Evolutionary conservation across 179 eudicot species (phyloP).

Genomic region (Vitellaria paradoxa): DNA sequence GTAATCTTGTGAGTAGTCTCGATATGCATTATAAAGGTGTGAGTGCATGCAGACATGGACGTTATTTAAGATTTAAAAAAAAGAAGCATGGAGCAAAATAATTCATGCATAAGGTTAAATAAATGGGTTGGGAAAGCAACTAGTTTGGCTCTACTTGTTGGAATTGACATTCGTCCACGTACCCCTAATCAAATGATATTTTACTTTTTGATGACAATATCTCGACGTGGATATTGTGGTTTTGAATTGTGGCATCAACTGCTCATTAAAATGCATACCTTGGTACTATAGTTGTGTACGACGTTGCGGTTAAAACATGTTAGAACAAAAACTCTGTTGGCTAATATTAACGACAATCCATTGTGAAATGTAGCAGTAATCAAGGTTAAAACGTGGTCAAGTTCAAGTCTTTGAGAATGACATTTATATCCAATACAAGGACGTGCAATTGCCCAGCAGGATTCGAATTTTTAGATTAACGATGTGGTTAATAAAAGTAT

Average conservation of each 20-base stretch:
- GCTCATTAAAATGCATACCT: background rate
- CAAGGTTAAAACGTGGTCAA: no score
- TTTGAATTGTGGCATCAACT: conserved; percentile 11
- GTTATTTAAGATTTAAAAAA: background rate
- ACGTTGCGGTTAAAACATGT: background rate
- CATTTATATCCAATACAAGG: background rate
- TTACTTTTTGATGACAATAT: background rate
- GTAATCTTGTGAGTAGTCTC: conserved; percentile 1
- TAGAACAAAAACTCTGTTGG: background rate
- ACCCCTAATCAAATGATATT: background rate
- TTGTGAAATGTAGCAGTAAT: no score
- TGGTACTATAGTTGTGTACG: background rate
- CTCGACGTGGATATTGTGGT: background rate
- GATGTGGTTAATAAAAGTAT: background rate
- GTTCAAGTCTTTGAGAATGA: no score
- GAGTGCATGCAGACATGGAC: background rate
- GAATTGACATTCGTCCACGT: conserved; percentile 13
- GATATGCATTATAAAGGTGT: background rate
- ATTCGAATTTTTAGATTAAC: background rate
- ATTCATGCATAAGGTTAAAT: background rate
- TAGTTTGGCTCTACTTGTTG: conserved; percentile 13
- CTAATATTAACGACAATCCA: background rate
- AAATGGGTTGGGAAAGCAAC: background rate
- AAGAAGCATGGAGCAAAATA: background rate
- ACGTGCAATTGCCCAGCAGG: background rate